phyloP scores from a whole-genome alignment of 805 yeast species.

The Ogataea pini region DNA sequence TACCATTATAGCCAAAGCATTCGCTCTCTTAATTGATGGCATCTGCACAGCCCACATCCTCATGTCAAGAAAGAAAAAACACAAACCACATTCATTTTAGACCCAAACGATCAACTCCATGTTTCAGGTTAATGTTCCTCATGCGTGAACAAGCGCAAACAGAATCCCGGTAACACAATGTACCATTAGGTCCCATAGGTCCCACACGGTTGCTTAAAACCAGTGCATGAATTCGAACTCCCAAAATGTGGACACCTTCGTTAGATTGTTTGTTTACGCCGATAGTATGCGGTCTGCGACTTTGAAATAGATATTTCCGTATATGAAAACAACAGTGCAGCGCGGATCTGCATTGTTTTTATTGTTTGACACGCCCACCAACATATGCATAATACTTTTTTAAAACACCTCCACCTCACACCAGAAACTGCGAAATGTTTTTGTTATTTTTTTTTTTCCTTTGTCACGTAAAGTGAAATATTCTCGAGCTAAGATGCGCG shows the following conservation, averaged over 20 bases:
- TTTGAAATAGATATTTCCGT: background rate
- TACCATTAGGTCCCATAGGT: background rate
- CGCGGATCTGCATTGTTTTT: background rate
- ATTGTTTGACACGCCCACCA: background rate
- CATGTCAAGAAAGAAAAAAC: no score
- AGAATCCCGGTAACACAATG: background rate
- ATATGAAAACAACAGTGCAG: background rate
- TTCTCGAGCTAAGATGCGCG: constrained; percentile 4
- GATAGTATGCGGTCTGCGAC: background rate
- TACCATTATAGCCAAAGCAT: no score
- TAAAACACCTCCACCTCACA: constrained; percentile 6
- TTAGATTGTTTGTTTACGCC: background rate
- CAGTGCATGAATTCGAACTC: background rate
- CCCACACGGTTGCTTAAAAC: background rate
- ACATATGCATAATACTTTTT: background rate
- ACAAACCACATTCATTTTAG: no score
- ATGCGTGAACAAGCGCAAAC: background rate
- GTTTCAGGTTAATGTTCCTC: background rate
- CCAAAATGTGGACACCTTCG: background rate
- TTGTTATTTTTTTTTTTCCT: constrained; percentile 6
- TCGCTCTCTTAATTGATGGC: background rate
- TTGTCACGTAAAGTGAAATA: constrained; percentile 1
- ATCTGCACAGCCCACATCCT: background rate
- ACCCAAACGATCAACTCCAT: background rate
- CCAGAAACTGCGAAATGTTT: constrained; percentile 2